Evolutionary conservation across 306 rosid species (phyloP), one percentile per base, ranked within the genome.

Genomic region (Chamaecrista fasciculata): DNA sequence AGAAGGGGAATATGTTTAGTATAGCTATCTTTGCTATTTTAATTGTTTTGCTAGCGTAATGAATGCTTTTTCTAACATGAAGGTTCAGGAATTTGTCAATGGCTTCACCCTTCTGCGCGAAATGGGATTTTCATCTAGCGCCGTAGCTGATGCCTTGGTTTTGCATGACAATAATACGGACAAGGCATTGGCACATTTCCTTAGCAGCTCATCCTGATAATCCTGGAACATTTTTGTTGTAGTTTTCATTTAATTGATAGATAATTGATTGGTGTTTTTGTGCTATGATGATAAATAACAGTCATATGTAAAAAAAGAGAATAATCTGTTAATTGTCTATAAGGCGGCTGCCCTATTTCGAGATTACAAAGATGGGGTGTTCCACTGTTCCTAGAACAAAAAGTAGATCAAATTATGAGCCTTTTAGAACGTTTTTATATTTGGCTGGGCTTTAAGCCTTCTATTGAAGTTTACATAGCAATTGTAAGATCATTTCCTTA

Each of bases 81-180:
- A 91, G 96, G 91, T 91, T 84, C 83, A 70, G 59, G 95, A 81
- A 72, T 94, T 87, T 67, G 92, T 79, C 66, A 79, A 81, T 19
- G 91, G 89, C 24, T 94, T 84, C 79, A 78, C 86, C n/a, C 74
- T 76, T 43, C 67, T 91, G 55, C 84, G 81, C 23, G 97, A 94
- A 71, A 91, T 91, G 99, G 99, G 97, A 39, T 91, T 94, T 84
- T 66, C 94, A 29, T 57, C 96, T 4, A 78, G 40, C 52, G 80
- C 78, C 40, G 89, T 94, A 19, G 86, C 84, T 2, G 91, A 91
- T 64, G 95, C 92, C 10, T 78, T 94, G 71, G 43, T 84, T 49
- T 82, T 81, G 96, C 55, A 88, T 63, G 99, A 91, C 53, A 91
- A 94, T 25, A 84, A 89, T 78, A 86, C 90, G 11, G 99, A 94